Conservation (phyloP, 345 rosid genomes). For the Isatis tinctoria region DNA sequence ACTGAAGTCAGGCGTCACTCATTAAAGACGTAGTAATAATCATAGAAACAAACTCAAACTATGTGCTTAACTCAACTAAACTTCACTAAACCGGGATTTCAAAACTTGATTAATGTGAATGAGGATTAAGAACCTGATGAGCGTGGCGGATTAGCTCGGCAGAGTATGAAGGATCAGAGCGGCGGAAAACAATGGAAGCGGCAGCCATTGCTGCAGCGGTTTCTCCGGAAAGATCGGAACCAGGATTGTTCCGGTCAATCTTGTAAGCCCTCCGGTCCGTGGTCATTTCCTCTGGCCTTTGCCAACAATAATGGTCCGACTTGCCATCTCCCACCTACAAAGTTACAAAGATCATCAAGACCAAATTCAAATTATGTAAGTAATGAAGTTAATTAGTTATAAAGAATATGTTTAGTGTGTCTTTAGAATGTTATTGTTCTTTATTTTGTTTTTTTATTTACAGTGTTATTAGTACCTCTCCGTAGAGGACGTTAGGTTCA, state of each 20-base stretch:
- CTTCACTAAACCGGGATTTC: neutral
- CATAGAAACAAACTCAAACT: neutral
- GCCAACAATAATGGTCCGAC: slow-evolving; percentile 95
- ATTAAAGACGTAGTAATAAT: neutral
- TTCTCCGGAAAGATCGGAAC: slow-evolving; percentile 95
- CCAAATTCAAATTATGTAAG: neutral
- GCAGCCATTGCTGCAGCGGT: slow-evolving; percentile 99
- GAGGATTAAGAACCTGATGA: slow-evolving; percentile 45
- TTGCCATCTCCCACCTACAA: slow-evolving; percentile 89
- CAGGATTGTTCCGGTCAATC: slow-evolving; percentile 79
- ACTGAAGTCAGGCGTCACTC: neutral
- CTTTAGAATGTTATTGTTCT: neutral
- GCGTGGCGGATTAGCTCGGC: slow-evolving; percentile 68
- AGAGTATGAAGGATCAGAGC: slow-evolving; percentile 60
- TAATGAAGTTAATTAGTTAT: neutral
- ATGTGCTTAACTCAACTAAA: neutral
- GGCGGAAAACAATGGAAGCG: slow-evolving; percentile 80
- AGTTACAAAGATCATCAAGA: neutral
- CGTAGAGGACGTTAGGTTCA: slow-evolving; percentile 31
- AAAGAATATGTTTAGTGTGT: neutral
- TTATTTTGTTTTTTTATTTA: too few relatives aligned
- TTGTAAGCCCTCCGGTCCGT: slow-evolving; percentile 75
- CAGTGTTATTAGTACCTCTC: slow-evolving; percentile 6
- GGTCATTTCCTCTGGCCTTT: slow-evolving; percentile 98
- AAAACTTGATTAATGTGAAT: neutral